Evolutionary conservation across 31 red algal species (phyloP).

Genomic region (Bonnemaisonia californica): DNA sequence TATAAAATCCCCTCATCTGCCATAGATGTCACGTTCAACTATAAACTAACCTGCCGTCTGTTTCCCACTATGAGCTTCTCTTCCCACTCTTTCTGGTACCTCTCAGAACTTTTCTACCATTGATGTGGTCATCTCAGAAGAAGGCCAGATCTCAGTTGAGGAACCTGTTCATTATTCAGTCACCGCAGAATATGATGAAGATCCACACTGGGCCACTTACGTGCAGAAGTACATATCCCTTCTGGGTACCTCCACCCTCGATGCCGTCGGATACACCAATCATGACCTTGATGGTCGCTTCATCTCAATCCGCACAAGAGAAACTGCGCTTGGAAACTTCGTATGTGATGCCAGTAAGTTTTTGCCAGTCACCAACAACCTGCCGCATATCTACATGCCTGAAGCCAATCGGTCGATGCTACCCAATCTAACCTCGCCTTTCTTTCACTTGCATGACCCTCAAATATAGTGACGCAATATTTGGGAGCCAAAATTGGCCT

Average conservation of each 20-base stretch:
- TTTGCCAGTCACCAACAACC: too few relatives aligned
- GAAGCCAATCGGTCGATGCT: too few relatives aligned
- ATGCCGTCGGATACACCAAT: slow-evolving; percentile 22
- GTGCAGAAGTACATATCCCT: slow-evolving; percentile 19
- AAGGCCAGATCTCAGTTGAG: slow-evolving; percentile 12
- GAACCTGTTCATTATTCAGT: slow-evolving; percentile 48
- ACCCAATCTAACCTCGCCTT: too few relatives aligned
- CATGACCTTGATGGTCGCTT: slow-evolving; percentile 52
- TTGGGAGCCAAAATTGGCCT: slow-evolving; percentile 48
- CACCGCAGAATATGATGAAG: slow-evolving; percentile 26
- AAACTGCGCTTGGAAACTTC: slow-evolving; percentile 64
- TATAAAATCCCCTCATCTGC: not conserved
- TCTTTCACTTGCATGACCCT: too few relatives aligned
- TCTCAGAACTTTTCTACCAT: slow-evolving; percentile 56
- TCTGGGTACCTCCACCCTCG: slow-evolving; percentile 26
- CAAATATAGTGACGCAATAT: slow-evolving; percentile 30
- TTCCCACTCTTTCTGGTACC: not conserved
- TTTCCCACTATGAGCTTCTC: not conserved
- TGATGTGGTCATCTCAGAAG: slow-evolving; percentile 9
- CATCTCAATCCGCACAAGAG: slow-evolving; percentile 64
- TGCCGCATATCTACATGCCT: too few relatives aligned
- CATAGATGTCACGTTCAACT: not conserved
- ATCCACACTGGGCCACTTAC: slow-evolving; percentile 32
- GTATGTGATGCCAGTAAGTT: slow-evolving; percentile 62
- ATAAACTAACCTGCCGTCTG: slow-evolving; percentile 2